Percentiles rank a stretch among this genome's conserved stretches.
Conservation (phyloP, 257 asterid genomes). For the Fraxinus americana region DNA sequence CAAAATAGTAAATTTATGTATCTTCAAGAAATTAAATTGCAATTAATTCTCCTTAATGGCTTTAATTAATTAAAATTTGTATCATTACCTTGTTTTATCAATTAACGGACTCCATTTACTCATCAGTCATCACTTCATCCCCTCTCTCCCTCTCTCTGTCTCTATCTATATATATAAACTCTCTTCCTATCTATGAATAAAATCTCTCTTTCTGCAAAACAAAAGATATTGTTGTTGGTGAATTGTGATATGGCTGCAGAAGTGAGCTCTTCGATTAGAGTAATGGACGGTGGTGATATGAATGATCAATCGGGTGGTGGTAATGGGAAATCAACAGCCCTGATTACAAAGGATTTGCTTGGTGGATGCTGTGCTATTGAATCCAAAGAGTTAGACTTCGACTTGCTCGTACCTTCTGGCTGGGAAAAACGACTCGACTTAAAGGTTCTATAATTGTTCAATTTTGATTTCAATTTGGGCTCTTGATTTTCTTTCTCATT, state of each 20-base stretch:
- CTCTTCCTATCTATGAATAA: background rate
- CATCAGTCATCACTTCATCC: background rate
- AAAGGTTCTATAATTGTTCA: conserved; percentile 42
- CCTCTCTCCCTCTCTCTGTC: background rate
- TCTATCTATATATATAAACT: background rate
- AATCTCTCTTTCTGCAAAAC: conserved; percentile 4
- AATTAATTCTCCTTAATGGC: background rate
- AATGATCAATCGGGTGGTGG: conserved; percentile 34
- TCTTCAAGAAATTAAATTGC: background rate
- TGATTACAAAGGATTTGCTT: conserved; percentile 76
- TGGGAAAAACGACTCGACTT: conserved; percentile 88
- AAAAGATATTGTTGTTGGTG: background rate
- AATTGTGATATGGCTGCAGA: conserved; percentile 62
- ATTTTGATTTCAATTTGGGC: background rate
- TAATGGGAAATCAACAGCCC: conserved; percentile 49
- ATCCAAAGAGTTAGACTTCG: conserved; percentile 79
- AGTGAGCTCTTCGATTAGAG: conserved; percentile 54
- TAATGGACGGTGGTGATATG: conserved; percentile 55
- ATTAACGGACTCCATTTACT: background rate
- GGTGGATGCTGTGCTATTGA: conserved; percentile 65
- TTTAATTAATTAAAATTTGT: background rate
- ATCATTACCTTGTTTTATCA: background rate
- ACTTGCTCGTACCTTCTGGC: conserved; percentile 79
- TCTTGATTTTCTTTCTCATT: background rate
- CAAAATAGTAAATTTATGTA: background rate